Percentiles rank a stretch among this genome's conserved stretches.
Conservation (phyloP, 1,139 yeast genomes). For the Insectozyma bohioensis region DNA sequence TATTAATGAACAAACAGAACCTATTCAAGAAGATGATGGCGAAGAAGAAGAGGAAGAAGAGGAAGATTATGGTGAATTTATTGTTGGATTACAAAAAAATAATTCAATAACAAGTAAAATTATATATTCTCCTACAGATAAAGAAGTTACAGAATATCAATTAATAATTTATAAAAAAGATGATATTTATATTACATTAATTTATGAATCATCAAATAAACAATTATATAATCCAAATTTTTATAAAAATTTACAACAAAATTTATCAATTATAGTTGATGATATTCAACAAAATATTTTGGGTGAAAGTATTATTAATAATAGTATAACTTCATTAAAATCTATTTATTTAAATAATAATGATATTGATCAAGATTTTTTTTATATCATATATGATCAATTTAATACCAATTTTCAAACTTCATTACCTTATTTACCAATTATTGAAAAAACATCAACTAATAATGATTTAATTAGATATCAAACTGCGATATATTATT, state of each 20-base stretch:
- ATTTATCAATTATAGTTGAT: constrained; percentile 24
- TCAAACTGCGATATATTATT: constrained; percentile 33
- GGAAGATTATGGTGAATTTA: constrained; percentile 23
- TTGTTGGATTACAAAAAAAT: constrained; percentile 26
- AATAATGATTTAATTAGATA: constrained; percentile 11
- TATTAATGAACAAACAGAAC: constrained; percentile 1
- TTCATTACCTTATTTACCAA: constrained; percentile 41
- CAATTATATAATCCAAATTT: constrained; percentile 24
- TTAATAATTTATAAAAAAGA: constrained; percentile 29
- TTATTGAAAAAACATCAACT: constrained; percentile 3
- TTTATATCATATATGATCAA: constrained; percentile 35
- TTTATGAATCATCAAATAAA: constrained; percentile 30
- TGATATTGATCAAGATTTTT: constrained; percentile 36
- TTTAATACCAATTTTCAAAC: constrained; percentile 29
- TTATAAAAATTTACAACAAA: constrained; percentile 20
- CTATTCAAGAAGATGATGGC: constrained; percentile 7
- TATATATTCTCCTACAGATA: constrained; percentile 25
- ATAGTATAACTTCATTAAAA: constrained; percentile 33
- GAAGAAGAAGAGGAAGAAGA: constrained; percentile 19
- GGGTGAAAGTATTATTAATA: constrained; percentile 15
- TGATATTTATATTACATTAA: constrained; percentile 25
- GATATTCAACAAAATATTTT: constrained; percentile 22
- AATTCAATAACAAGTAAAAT: constrained; percentile 24
- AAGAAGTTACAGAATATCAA: constrained; percentile 26
- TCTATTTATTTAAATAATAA: constrained; percentile 20